These are phyloP conservation scores for Hymenoscyphus scutula DNA, from an alignment of 2,329 filamentous ascomycete species.

Conservation along the genomic window DNA sequence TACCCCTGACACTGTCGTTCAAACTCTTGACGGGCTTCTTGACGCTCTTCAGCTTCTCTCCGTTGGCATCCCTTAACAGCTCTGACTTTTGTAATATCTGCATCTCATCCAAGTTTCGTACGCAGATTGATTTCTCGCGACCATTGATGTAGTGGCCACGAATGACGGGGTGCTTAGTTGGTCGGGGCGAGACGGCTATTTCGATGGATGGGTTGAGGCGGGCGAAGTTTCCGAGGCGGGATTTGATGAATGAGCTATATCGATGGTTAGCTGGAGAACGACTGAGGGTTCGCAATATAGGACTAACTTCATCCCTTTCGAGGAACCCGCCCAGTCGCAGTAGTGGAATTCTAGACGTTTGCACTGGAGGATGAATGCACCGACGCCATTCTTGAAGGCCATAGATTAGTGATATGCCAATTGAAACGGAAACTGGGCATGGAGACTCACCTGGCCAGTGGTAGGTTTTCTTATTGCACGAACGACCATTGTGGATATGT, in stretches of 20 bases:
- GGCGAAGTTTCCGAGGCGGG: conserved; percentile 74
- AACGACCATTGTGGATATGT: conserved; percentile 46
- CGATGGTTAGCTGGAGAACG: not conserved
- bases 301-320: conserved; percentile 85
- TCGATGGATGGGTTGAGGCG: conserved; percentile 82
- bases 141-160: conserved; percentile 93
- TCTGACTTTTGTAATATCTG: conserved; percentile 80
- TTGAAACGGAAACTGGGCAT: not conserved
- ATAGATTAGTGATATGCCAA: conserved; percentile 19
- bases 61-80: conserved; percentile 69
- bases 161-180: conserved; percentile 85
- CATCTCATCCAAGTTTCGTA: conserved; percentile 77
- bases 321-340: conserved; percentile 94
- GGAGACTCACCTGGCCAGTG: conserved; percentile 49
- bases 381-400: conserved; percentile 82
- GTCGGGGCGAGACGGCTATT: conserved; percentile 85
- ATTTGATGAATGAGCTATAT: conserved; percentile 74
- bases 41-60: conserved; percentile 66
- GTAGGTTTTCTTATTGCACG: conserved; percentile 53
- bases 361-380: conserved; percentile 96
- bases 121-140: conserved; percentile 78
- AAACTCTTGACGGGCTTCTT: conserved; percentile 64
- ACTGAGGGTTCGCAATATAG: conserved; percentile 8
- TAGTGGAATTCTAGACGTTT: conserved; percentile 95
- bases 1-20: conserved; percentile 64